These are phyloP conservation scores for Casaregolazyma lundiana DNA, from an alignment of 1,139 yeast species.

Conservation along the genomic window DNA sequence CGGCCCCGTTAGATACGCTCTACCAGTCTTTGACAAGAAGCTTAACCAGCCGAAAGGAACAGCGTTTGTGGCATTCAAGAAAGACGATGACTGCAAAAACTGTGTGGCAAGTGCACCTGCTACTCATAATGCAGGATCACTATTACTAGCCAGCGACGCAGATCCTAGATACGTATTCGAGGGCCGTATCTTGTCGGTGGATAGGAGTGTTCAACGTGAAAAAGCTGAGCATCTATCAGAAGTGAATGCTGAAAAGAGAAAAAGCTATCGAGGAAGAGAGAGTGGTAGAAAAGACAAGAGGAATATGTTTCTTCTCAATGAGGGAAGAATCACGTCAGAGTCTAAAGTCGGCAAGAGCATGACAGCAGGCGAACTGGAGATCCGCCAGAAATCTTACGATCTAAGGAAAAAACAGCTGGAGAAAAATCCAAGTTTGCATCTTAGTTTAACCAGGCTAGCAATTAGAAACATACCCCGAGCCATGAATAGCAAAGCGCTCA, in stretches of 20 bases:
- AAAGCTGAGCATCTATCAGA: constrained; percentile 77
- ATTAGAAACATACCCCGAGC: constrained; percentile 90
- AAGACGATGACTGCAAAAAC: constrained; percentile 55
- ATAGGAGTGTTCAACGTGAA: constrained; percentile 82
- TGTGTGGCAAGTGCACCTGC: constrained; percentile 80
- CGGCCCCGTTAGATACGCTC: constrained; percentile 87
- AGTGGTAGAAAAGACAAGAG: constrained; percentile 79
- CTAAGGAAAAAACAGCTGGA: constrained; percentile 85
- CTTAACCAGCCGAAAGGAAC: constrained; percentile 91
- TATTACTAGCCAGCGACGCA: constrained; percentile 88
- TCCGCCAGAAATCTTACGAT: constrained; percentile 83
- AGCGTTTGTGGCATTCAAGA: constrained; percentile 83
- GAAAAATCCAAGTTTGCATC: constrained; percentile 84
- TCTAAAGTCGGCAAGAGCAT: constrained; percentile 73
- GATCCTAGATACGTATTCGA: constrained; percentile 85
- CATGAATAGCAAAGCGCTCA: constrained; percentile 80
- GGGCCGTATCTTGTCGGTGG: constrained; percentile 80
- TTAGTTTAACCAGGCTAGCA: constrained; percentile 90
- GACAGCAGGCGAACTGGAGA: constrained; percentile 69
- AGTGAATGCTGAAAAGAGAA: constrained; percentile 66
- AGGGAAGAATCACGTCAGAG: constrained; percentile 82
- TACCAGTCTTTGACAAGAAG: constrained; percentile 83
- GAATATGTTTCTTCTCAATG: constrained; percentile 79
- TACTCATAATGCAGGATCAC: constrained; percentile 60
- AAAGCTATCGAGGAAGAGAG: constrained; percentile 72